Conservation (phyloP, 441 rosid species). For the Biscutella auriculata region DNA sequence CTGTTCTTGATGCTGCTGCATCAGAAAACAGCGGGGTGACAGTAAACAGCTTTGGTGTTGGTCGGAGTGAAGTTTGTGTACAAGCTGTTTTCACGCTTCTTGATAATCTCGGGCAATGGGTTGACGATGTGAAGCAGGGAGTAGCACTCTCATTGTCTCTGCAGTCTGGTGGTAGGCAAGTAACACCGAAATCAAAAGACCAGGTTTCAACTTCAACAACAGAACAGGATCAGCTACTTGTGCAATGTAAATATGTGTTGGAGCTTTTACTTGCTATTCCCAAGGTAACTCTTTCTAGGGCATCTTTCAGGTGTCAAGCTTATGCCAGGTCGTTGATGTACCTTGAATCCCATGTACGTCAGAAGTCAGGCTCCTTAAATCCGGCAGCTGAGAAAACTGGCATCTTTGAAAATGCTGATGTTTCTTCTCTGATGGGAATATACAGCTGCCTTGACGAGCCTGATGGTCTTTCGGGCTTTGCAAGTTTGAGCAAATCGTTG, state of each 20-base stretch:
- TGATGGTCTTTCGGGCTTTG: slow-evolving; percentile 92
- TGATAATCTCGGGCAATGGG: slow-evolving; percentile 99
- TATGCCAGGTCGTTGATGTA: slow-evolving; percentile 97
- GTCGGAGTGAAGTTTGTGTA: slow-evolving; percentile 90
- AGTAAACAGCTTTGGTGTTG: slow-evolving; percentile 41
- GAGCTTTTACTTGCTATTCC: slow-evolving; percentile 84
- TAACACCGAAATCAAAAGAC: slow-evolving; percentile 49
- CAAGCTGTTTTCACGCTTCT: slow-evolving; percentile 97
- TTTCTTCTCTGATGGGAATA: slow-evolving; percentile 91
- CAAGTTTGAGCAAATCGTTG: slow-evolving; percentile 71
- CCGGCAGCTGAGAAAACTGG: slow-evolving; percentile 92
- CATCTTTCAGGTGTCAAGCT: slow-evolving; percentile 92
- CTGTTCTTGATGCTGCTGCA: slow-evolving; percentile 87
- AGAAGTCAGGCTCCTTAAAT: slow-evolving; percentile 85
- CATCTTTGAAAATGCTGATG: slow-evolving; percentile 81
- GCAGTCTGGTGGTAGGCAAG: slow-evolving; percentile 54
- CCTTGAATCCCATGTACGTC: slow-evolving; percentile 87
- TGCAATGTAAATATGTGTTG: slow-evolving; percentile 81
- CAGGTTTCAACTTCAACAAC: slow-evolving; percentile 34
- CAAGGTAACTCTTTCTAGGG: slow-evolving; percentile 83
- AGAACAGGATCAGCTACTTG: slow-evolving; percentile 68
- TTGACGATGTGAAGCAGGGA: slow-evolving; percentile 84
- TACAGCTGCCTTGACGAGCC: slow-evolving; percentile 95
- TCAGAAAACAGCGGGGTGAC: slow-evolving; percentile 65
- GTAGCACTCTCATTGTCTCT: slow-evolving; percentile 70